Evolutionary conservation across 257 asterid species (phyloP).

Genomic region (Solanum commersonii): DNA sequence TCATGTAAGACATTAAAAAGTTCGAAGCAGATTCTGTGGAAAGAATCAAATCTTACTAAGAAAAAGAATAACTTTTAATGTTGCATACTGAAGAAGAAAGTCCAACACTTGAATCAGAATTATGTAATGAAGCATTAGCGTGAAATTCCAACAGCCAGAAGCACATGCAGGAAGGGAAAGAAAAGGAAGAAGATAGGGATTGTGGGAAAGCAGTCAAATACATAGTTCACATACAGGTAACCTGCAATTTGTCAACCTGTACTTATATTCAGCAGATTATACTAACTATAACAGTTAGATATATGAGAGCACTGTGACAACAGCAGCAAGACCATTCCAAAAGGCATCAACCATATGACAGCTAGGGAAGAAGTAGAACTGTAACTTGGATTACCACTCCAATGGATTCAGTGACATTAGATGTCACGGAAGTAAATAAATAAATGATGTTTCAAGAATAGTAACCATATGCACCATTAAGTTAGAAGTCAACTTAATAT

Average conservation of each 20-base stretch:
- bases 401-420: not conserved
- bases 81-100: not conserved
- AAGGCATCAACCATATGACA: not conserved
- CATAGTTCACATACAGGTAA: not conserved
- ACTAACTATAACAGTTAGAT: not conserved
- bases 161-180: not conserved
- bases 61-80: not conserved
- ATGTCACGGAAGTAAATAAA: not conserved
- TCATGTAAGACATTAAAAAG: not conserved
- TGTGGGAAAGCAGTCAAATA: not conserved
- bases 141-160: not conserved
- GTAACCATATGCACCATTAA: not conserved
- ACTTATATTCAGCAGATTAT: not conserved
- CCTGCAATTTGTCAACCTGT: not conserved
- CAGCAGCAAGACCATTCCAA: not conserved
- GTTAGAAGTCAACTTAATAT: not conserved
- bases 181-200: not conserved
- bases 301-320: not conserved
- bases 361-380: not conserved
- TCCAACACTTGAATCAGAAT: not conserved
- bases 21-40: not conserved
- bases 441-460: not conserved
- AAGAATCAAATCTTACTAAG: not conserved
- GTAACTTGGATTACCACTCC: not conserved
- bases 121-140: not conserved